Percentiles rank a stretch among this genome's conserved stretches.
phyloP scores from a whole-genome alignment of 208 protist genomes.

The Tritrichomonas musculus region DNA sequence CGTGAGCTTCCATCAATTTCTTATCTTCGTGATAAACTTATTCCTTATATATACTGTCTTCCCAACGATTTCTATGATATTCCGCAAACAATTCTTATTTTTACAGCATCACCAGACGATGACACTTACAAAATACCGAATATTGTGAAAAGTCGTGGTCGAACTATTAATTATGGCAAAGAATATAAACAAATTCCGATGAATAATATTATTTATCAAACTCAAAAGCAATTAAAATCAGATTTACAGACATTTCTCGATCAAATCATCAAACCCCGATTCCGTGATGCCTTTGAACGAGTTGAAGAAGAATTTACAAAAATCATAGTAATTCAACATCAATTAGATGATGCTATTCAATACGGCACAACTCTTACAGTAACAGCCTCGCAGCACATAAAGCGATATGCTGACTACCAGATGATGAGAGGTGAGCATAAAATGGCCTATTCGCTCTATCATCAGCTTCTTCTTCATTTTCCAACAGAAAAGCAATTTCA shows the following conservation, averaged over 20 bases:
- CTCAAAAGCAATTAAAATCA: neutral
- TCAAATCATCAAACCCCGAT: neutral
- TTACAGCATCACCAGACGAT: neutral
- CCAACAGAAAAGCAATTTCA: no score
- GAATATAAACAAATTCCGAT: neutral
- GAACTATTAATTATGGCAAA: no score
- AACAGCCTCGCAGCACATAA: neutral
- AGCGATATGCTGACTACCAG: neutral
- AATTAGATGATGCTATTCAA: neutral
- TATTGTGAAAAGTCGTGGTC: no score
- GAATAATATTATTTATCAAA: neutral
- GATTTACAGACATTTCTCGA: neutral
- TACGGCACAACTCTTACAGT: neutral
- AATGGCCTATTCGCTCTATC: neutral
- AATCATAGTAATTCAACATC: neutral
- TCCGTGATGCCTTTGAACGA: neutral
- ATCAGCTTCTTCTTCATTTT: neutral
- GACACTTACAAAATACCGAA: no score
- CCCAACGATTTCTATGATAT: neutral
- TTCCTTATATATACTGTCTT: neutral
- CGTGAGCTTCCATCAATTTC: neutral
- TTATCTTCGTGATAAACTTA: neutral
- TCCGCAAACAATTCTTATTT: neutral
- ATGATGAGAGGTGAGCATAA: neutral
- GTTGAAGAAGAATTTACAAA: neutral